Evolutionary conservation across 164 flowering plant genomes (phyloP), one percentile per base, ranked within the genome.

Genomic region (Hamamelis virginiana): DNA sequence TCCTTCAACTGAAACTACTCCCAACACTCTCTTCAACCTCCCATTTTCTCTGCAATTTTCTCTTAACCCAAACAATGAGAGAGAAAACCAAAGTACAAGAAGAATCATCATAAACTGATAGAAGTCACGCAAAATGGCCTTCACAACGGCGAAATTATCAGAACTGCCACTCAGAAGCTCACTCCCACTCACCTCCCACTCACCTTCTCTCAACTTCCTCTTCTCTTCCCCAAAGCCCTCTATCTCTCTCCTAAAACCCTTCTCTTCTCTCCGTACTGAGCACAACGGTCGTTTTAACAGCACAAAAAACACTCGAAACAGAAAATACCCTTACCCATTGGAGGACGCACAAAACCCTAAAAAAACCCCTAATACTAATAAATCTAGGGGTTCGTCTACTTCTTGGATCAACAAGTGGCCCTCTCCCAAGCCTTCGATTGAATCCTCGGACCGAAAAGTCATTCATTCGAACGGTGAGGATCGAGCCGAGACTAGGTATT

Each of bases 371-470:
- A 15, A 26, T 16, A 46, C 51, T 14, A 62, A 19, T 11, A 65
- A 60, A 58, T 68, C 70, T 28, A 46, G 73, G 38, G 67, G n/a
- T 52, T 48, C 77, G 19, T 41, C 80, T 43, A 65, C 82, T 65
- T 72, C 83, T 47, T 83, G 87, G 89, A 78, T 82, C 21, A 78
- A 75, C 52, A 86, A 87, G 26, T 84, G 89, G 89, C 76, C 92
- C 23, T 28, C 82, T 18, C 11, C 56, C 14, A 52, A 59, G 56
- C 72, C 75, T 59, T 50, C 65, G 0, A 3, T 26, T 53, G 58
- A 67, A 47, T 27, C 23, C 15, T 28, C 60, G 57, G 69, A 69
- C 19, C 14, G 64, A 52, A 59, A 46, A 33, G 44, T 19, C 18
- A 18, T 1, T 33, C 22, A 44, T 14, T 53, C 46, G 27, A 26